Conservation (phyloP, 1,284 basidiomycete genomes). For the Ceratobasidium sp. region DNA sequence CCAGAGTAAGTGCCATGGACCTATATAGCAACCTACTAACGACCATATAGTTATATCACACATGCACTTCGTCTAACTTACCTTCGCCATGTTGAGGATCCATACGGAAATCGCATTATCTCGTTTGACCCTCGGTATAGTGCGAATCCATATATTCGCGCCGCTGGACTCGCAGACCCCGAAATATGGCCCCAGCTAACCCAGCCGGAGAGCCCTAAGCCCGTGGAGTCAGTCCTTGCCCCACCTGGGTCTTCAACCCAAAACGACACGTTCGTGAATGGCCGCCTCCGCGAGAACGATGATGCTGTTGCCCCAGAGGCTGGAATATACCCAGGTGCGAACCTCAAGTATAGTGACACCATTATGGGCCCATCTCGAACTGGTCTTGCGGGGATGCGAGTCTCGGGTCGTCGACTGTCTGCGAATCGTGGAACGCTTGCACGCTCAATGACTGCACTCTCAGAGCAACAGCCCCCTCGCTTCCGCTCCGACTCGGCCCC, state of each 20-base stretch:
- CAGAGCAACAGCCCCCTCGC: conserved; percentile 45
- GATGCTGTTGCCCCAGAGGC: conserved; percentile 36
- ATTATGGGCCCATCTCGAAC: conserved; percentile 75
- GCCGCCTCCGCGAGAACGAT: conserved; percentile 54
- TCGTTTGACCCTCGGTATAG: conserved; percentile 77
- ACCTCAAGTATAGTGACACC: conserved; percentile 83
- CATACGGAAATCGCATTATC: conserved; percentile 81
- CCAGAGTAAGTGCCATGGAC: conserved; percentile 59
- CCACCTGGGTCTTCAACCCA: conserved; percentile 50
- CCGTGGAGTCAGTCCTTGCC: conserved; percentile 54
- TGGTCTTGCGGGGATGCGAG: conserved; percentile 74
- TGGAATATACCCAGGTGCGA: conserved; percentile 55
- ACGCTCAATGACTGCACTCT: conserved; percentile 54
- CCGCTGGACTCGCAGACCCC: conserved; percentile 78
- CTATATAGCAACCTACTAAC: conserved; percentile 33
- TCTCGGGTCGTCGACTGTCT: conserved; percentile 66
- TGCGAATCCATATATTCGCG: conserved; percentile 82
- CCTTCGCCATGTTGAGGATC: conserved; percentile 87
- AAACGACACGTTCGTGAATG: conserved; percentile 39
- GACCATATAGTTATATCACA: conserved; percentile 75
- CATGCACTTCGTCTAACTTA: conserved; percentile 87
- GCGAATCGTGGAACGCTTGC: conserved; percentile 54
- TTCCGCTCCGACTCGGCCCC: conserved; percentile 61
- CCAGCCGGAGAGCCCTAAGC: conserved; percentile 71
- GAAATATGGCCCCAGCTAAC: conserved; percentile 86